phyloP scores from a whole-genome alignment of 2,329 filamentous ascomycete species.

The Claviceps quebecensis region DNA sequence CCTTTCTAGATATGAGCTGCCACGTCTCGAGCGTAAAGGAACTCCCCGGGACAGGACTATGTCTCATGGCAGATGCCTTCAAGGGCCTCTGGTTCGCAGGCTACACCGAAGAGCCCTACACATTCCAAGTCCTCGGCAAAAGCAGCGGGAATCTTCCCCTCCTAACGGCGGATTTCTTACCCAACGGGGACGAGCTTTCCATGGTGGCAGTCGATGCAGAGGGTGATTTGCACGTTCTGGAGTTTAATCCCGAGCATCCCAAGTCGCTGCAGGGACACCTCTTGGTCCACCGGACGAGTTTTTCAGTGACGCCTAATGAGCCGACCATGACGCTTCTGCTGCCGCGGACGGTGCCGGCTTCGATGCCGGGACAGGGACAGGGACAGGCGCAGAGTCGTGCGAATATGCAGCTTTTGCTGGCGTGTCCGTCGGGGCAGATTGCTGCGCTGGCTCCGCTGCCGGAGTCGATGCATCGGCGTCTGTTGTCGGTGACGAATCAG shows the following conservation, averaged over 20 bases:
- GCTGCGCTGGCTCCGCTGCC: conserved; percentile 63
- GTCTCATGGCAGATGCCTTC: conserved; percentile 75
- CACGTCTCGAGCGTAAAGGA: conserved; percentile 80
- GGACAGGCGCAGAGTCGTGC: conserved; percentile 8
- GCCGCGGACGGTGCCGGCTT: conserved; percentile 43
- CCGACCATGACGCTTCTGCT: conserved; percentile 64
- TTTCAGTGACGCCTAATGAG: conserved; percentile 69
- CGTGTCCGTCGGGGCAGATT: conserved; percentile 63
- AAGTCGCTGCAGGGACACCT: conserved; percentile 83
- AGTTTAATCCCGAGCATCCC: conserved; percentile 92
- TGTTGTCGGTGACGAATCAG: conserved; percentile 70
- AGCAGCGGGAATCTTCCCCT: conserved; percentile 66
- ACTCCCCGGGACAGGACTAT: conserved; percentile 69
- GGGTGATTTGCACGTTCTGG: conserved; percentile 73
- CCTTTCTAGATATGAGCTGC: conserved; percentile 95
- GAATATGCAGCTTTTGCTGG: conserved; percentile 52
- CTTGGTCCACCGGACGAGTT: conserved; percentile 74
- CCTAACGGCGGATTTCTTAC: conserved; percentile 73
- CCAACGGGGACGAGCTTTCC: conserved; percentile 68
- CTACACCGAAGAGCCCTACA: conserved; percentile 93
- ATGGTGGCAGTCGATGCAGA: conserved; percentile 75
- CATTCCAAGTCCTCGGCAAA: conserved; percentile 86
- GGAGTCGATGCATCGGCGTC: conserved; percentile 69
- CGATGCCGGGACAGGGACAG: conserved; percentile 8
- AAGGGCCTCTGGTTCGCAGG: conserved; percentile 95